These are phyloP conservation scores for Candida koratica DNA, from an alignment of 805 yeast genomes.

Conservation along the genomic window DNA sequence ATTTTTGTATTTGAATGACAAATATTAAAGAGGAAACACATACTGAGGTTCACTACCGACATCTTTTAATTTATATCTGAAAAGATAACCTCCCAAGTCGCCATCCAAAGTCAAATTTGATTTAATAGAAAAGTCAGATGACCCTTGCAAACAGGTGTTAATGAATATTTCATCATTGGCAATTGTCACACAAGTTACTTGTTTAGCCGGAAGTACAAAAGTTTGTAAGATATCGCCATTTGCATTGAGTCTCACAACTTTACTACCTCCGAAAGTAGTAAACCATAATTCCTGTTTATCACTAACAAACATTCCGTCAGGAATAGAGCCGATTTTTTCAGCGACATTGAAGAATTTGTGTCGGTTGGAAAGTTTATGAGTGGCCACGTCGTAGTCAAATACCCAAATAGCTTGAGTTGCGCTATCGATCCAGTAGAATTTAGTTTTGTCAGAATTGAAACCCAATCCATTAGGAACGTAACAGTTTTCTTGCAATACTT, in stretches of 20 bases:
- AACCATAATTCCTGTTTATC: slow-evolving; percentile 52
- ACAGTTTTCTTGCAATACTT: slow-evolving; percentile 32
- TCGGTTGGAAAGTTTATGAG: slow-evolving; percentile 28
- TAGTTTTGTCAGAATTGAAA: slow-evolving; percentile 26
- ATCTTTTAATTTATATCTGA: slow-evolving; percentile 8
- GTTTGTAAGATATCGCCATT: slow-evolving; percentile 50
- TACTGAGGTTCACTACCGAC: slow-evolving; percentile 10
- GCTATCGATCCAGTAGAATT: slow-evolving; percentile 41
- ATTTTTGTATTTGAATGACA: slow-evolving; percentile 17
- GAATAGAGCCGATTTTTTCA: slow-evolving; percentile 35
- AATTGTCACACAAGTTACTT: slow-evolving; percentile 67
- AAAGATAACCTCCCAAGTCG: slow-evolving; percentile 54
- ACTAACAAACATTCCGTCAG: slow-evolving; percentile 76
- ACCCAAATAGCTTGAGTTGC: slow-evolving; percentile 31
- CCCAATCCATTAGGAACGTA: slow-evolving; percentile 66
- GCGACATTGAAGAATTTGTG: slow-evolving; percentile 20
- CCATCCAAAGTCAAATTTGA: slow-evolving; percentile 23
- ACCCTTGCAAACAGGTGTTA: slow-evolving; percentile 58
- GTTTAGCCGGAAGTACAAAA: slow-evolving; percentile 53
- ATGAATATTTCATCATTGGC: slow-evolving; percentile 63
- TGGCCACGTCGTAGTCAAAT: slow-evolving; percentile 33
- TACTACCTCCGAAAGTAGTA: slow-evolving; percentile 61
- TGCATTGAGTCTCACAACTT: slow-evolving; percentile 51
- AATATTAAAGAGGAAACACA: slow-evolving; percentile 4
- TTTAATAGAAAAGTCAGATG: slow-evolving; percentile 33